Evolutionary conservation across 2,329 filamentous ascomycete species (phyloP).

Genomic region (Penicillium sp.): DNA sequence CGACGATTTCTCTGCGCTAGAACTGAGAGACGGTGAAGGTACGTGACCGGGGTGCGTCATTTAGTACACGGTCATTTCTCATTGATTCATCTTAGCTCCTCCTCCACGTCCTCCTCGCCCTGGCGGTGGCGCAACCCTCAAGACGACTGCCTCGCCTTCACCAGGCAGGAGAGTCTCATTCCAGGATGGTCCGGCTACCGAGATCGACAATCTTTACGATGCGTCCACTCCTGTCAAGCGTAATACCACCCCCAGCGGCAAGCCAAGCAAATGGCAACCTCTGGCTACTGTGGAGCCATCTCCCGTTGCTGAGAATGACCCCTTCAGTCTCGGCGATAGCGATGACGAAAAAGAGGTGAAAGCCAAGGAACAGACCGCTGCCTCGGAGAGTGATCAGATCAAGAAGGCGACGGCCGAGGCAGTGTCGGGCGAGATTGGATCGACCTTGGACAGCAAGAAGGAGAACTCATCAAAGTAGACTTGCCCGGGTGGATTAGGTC

Average conservation of each 20-base stretch:
- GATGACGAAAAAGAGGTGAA: conserved; percentile 84
- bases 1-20: conserved; percentile 73
- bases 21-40: conserved; percentile 58
- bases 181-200: conserved; percentile 63
- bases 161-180: conserved; percentile 51
- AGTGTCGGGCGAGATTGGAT: conserved; percentile 37
- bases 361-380: conserved; percentile 52
- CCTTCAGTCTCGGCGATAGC: conserved; percentile 92
- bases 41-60: conserved; percentile 1
- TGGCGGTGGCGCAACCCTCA: conserved; percentile 67
- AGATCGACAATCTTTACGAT: conserved; percentile 70
- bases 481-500: neutral
- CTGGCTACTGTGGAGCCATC: conserved; percentile 77
- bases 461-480: conserved; percentile 23
- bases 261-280: conserved; percentile 95
- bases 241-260: conserved; percentile 48
- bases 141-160: conserved; percentile 62
- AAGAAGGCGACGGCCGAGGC: conserved; percentile 57
- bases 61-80: neutral
- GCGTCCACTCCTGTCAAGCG: conserved; percentile 53
- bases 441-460: conserved; percentile 23
- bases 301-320: conserved; percentile 84
- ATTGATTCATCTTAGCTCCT: conserved; percentile 40
- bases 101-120: conserved; percentile 55
- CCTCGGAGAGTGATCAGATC: conserved; percentile 52